Conservation (phyloP, 805 yeast species). For the Yarrowia sp. region DNA sequence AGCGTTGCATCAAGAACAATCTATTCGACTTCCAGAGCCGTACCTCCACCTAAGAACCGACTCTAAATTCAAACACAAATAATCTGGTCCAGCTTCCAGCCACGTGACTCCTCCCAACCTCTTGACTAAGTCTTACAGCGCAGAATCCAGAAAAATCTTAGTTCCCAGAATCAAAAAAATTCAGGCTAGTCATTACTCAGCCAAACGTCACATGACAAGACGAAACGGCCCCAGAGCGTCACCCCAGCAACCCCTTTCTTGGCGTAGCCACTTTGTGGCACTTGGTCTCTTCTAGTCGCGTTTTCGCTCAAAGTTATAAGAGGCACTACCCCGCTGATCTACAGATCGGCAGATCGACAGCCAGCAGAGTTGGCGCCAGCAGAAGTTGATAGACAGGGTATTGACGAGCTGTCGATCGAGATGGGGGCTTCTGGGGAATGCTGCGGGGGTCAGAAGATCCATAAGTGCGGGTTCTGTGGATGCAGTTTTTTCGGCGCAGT, state of each 20-base stretch:
- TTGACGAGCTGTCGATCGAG: neutral
- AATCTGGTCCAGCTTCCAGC: neutral
- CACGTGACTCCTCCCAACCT: neutral
- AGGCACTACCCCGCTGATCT: constrained; percentile 14
- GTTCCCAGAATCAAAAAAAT: no score
- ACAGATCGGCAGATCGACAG: neutral
- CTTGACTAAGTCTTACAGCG: no score
- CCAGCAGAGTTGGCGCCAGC: neutral
- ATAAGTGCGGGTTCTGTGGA: neutral
- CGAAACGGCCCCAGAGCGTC: neutral
- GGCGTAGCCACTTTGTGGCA: neutral
- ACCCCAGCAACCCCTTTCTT: neutral
- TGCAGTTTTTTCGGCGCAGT: neutral
- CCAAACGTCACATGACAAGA: neutral
- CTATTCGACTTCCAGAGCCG: no score
- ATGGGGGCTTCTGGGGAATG: neutral
- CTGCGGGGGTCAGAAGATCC: neutral
- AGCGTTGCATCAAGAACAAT: no score
- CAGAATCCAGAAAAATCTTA: no score
- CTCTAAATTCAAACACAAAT: no score
- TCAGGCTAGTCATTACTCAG: no score
- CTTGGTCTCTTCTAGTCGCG: neutral
- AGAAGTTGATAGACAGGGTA: constrained; percentile 12
- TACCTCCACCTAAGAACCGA: no score
- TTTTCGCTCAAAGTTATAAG: neutral